phyloP scores from a whole-genome alignment of 2,329 filamentous ascomycete species.

The Penicillium crustosum region DNA sequence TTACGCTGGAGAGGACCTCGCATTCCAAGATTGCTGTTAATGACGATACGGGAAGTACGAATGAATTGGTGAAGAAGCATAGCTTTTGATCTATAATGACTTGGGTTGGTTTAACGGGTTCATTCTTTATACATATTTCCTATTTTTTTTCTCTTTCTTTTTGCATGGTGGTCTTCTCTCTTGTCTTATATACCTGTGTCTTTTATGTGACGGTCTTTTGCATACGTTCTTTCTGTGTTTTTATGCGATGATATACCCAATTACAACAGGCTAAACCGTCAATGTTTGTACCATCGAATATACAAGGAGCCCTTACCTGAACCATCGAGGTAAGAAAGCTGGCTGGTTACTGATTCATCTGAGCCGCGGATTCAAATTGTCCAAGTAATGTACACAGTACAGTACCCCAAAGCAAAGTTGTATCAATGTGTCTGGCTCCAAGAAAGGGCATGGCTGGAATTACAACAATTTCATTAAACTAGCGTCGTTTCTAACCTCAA shows the following conservation, averaged over 20 bases:
- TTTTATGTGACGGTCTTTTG: neutral
- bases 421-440: neutral
- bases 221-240: neutral
- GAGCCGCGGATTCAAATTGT: neutral
- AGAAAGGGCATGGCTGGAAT: neutral
- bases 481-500: neutral
- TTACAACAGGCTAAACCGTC: neutral
- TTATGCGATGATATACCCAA: slow-evolving; percentile 6
- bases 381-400: neutral
- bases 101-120: neutral
- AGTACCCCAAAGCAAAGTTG: neutral
- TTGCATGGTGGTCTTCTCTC: neutral
- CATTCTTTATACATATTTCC: neutral
- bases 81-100: slow-evolving; percentile 13
- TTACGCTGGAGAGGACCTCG: slow-evolving; percentile 24
- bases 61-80: slow-evolving; percentile 22
- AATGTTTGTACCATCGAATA: neutral
- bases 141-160: neutral
- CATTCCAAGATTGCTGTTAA: neutral
- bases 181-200: neutral
- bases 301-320: neutral
- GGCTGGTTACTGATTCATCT: too few species aligned
- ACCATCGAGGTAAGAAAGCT: neutral
- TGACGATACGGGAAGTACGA: slow-evolving; percentile 27
- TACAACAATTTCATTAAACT: neutral